A percentile compares a stretch with the other conserved stretches of the same genome.
phyloP scores from a whole-genome alignment of 306 rosid genomes.

The Medicago arabica region DNA sequence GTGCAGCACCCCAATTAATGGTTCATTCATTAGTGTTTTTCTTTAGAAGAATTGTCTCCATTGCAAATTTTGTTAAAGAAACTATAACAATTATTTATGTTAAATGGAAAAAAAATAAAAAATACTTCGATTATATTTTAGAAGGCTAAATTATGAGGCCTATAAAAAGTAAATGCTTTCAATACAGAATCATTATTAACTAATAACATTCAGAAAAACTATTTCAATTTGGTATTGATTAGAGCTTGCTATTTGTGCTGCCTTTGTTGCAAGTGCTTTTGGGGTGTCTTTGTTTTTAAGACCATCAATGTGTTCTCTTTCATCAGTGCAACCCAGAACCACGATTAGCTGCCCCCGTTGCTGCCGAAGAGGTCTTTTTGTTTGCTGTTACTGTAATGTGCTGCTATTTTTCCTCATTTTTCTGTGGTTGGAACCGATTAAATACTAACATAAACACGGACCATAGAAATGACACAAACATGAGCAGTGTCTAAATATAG shows the following conservation, averaged over 20 bases:
- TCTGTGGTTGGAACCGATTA: neutral
- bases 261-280: neutral
- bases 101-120: neutral
- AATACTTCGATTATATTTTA: neutral
- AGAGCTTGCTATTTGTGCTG: neutral
- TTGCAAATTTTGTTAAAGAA: neutral
- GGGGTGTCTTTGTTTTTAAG: neutral
- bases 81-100: neutral
- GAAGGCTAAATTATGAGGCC: neutral
- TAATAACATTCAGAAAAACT: neutral
- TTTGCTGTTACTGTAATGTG: neutral
- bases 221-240: neutral
- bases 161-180: neutral
- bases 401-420: neutral
- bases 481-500: neutral
- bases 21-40: neutral
- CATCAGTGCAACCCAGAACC: neutral
- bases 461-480: neutral
- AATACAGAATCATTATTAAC: neutral
- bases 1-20: neutral
- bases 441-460: neutral
- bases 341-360: neutral
- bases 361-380: neutral
- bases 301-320: neutral
- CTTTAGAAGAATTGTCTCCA: neutral